These are phyloP conservation scores for Macrocybe gigantea DNA, from an alignment of 768 basidiomycete species.

Conservation along the genomic window DNA sequence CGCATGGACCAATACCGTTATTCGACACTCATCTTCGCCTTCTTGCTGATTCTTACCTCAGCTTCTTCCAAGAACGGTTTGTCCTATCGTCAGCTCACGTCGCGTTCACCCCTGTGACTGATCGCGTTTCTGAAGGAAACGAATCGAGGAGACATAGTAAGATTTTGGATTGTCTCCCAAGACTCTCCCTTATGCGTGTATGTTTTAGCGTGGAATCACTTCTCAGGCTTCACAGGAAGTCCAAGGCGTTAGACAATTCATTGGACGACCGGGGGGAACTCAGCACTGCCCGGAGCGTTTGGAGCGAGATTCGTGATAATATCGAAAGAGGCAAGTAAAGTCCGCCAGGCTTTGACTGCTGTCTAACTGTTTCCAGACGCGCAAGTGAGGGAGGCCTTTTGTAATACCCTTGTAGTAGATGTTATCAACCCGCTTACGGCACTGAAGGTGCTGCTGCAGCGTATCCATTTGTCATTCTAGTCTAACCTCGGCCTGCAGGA, in stretches of 20 bases:
- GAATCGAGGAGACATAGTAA: constrained; percentile 84
- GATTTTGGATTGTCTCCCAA: constrained; percentile 15
- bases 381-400: constrained; percentile 76
- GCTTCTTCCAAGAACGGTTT: constrained; percentile 84
- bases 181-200: constrained; percentile 3
- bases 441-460: constrained; percentile 47
- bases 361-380: constrained; percentile 47
- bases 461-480: background rate
- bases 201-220: constrained; percentile 64
- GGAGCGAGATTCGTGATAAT: constrained; percentile 83
- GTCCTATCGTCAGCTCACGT: constrained; percentile 12
- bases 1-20: constrained; percentile 55
- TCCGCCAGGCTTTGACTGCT: background rate
- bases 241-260: constrained; percentile 60
- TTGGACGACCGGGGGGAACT: constrained; percentile 69
- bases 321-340: constrained; percentile 63
- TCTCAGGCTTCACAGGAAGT: constrained; percentile 64
- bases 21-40: constrained; percentile 70
- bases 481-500: constrained; percentile 41
- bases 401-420: constrained; percentile 62
- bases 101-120: constrained; percentile 11
- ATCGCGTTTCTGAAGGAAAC: constrained; percentile 45
- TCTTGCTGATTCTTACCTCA: constrained; percentile 71
- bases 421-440: constrained; percentile 64
- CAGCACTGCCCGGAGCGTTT: constrained; percentile 63